phyloP scores from a whole-genome alignment of 495 filamentous ascomycete genomes.

The Jackrogersella multiformis region DNA sequence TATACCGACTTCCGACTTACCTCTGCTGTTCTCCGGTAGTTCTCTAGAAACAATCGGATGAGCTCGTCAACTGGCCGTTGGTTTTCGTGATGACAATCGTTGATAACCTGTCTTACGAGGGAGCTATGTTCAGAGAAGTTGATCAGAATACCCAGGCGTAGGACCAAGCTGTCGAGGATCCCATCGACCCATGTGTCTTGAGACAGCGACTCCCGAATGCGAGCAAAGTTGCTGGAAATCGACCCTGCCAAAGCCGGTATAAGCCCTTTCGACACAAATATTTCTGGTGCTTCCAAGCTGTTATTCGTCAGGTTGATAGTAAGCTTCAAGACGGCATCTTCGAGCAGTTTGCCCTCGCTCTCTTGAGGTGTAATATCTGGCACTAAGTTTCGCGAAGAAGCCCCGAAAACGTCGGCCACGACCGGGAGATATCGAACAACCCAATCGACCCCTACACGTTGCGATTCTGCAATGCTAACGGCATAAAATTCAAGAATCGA shows the following conservation, averaged over 20 bases:
- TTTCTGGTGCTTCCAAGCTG: slow-evolving; percentile 69
- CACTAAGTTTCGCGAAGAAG: slow-evolving; percentile 28
- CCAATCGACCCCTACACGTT: slow-evolving; percentile 46
- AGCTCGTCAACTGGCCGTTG: slow-evolving; percentile 56
- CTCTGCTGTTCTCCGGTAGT: slow-evolving; percentile 58
- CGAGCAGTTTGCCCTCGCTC: slow-evolving; percentile 47
- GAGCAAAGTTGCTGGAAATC: slow-evolving; percentile 50
- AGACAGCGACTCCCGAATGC: slow-evolving; percentile 55
- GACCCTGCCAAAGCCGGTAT: slow-evolving; percentile 63
- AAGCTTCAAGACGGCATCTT: slow-evolving; percentile 68
- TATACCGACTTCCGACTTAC: slow-evolving; percentile 52
- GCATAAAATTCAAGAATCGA: slow-evolving; percentile 56
- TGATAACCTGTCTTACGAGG: slow-evolving; percentile 47
- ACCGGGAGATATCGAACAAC: slow-evolving; percentile 52
- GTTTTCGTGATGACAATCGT: slow-evolving; percentile 40
- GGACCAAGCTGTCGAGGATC: slow-evolving; percentile 74
- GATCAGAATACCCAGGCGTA: slow-evolving; percentile 84
- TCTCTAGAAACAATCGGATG: slow-evolving; percentile 61
- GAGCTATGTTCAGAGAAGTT: slow-evolving; percentile 80
- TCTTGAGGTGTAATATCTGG: slow-evolving; percentile 39
- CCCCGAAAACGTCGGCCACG: slow-evolving; percentile 51
- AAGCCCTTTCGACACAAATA: slow-evolving; percentile 67
- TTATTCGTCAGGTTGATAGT: slow-evolving; percentile 90
- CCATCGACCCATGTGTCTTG: slow-evolving; percentile 50
- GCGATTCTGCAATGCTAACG: slow-evolving; percentile 51